Evolutionary conservation across 192 early-diverging fungal species (phyloP).

Genomic region (Umbelopsis isabellina): DNA sequence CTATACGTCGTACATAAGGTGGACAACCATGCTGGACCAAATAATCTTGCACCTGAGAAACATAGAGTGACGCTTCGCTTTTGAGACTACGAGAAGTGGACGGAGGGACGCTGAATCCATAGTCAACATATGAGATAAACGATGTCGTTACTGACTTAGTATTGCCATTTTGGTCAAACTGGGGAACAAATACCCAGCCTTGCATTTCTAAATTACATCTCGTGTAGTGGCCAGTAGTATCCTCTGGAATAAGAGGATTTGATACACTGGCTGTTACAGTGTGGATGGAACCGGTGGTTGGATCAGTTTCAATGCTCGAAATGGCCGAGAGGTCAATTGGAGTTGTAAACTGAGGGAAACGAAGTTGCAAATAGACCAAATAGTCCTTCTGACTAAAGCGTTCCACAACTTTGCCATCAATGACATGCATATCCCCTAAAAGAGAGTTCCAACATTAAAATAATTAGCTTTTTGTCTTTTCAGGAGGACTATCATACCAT

Average conservation of each 20-base stretch:
- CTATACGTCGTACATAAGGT: constrained; percentile 53
- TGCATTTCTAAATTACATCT: constrained; percentile 45
- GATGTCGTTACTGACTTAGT: constrained; percentile 44
- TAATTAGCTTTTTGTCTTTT: background rate
- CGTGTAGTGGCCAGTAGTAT: constrained; percentile 43
- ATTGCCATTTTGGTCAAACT: constrained; percentile 44
- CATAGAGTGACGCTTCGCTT: constrained; percentile 42
- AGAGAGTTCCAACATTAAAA: constrained; percentile 1
- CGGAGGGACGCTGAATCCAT: constrained; percentile 43
- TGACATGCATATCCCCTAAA: constrained; percentile 53
- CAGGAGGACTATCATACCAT: background rate
- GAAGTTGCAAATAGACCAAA: constrained; percentile 42
- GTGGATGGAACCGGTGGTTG: constrained; percentile 43
- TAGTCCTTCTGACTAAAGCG: constrained; percentile 55
- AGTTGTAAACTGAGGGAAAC: constrained; percentile 36
- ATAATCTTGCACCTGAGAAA: constrained; percentile 47
- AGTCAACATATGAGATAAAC: constrained; percentile 50
- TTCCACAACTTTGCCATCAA: constrained; percentile 49
- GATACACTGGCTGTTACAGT: constrained; percentile 51
- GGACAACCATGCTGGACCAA: constrained; percentile 53
- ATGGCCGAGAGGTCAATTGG: constrained; percentile 47
- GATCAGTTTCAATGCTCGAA: constrained; percentile 54
- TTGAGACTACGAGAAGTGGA: constrained; percentile 45
- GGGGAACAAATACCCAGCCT: constrained; percentile 54
- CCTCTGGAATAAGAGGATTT: constrained; percentile 50